Evolutionary conservation across 495 filamentous ascomycete species (phyloP).

Genomic region (Hypoxylon intermedium): DNA sequence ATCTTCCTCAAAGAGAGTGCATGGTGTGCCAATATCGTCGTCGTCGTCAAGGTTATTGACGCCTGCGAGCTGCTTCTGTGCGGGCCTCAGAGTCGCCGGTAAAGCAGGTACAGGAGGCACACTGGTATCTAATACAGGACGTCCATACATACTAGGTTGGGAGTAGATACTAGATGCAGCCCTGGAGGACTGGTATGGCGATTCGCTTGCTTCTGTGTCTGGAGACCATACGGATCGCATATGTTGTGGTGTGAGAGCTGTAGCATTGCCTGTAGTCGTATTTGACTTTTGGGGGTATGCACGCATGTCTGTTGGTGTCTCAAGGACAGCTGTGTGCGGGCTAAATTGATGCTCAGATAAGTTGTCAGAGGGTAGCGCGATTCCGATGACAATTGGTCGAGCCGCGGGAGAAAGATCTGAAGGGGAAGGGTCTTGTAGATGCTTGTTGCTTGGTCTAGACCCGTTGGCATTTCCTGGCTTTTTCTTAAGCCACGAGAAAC

Average conservation of each 20-base stretch:
- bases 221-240: constrained; percentile 70
- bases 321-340: constrained; percentile 57
- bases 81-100: constrained; percentile 51
- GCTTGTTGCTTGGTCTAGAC: constrained; percentile 39
- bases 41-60: constrained; percentile 35
- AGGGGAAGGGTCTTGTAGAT: constrained; percentile 21
- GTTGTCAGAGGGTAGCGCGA: constrained; percentile 70
- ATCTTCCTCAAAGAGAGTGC: constrained; percentile 59
- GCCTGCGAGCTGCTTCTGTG: constrained; percentile 18
- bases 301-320: constrained; percentile 47
- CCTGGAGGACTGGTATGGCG: constrained; percentile 35
- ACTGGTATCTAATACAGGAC: constrained; percentile 38
- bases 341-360: constrained; percentile 59
- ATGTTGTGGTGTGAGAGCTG: constrained; percentile 70
- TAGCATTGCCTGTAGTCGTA: constrained; percentile 44
- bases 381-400: constrained; percentile 79
- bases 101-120: constrained; percentile 70
- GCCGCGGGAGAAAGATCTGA: constrained; percentile 77
- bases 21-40: constrained; percentile 40
- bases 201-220: constrained; percentile 50
- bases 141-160: constrained; percentile 55
- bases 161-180: constrained; percentile 75
- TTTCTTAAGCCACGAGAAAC: constrained; percentile 54
- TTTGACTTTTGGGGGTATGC: constrained; percentile 44
- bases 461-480: constrained; percentile 38